phyloP scores from a whole-genome alignment of 495 filamentous ascomycete genomes.

The Articulospora tetracladia region DNA sequence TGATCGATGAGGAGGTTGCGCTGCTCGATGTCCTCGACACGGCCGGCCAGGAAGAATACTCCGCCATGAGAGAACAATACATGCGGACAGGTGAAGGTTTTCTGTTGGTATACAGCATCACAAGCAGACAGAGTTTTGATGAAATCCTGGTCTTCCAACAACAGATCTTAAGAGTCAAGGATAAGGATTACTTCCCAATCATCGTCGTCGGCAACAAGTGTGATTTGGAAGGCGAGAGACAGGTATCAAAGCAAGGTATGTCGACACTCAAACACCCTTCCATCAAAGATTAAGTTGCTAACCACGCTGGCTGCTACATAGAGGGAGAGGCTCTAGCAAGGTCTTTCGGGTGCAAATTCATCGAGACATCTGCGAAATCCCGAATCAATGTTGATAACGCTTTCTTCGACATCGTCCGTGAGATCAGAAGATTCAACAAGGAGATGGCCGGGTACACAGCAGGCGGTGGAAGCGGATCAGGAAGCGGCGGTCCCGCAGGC shows the following conservation, averaged over 20 bases:
- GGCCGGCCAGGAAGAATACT: conserved; percentile 98
- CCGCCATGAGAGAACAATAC: conserved; percentile 99
- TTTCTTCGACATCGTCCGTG: conserved; percentile 95
- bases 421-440: conserved; percentile 96
- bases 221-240: conserved; percentile 88
- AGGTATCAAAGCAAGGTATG: conserved; percentile 87
- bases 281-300: not conserved
- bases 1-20: conserved; percentile 96
- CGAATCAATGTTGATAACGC: conserved; percentile 97
- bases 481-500: conserved; percentile 55
- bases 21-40: conserved; percentile 98
- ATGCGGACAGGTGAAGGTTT: conserved; percentile 99
- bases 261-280: conserved; percentile 11
- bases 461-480: conserved; percentile 56
- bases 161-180: conserved; percentile 97
- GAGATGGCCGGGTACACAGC: conserved; percentile 85
- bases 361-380: conserved; percentile 98
- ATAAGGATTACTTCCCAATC: conserved; percentile 99
- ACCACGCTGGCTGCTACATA: not conserved
- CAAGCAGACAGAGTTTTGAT: conserved; percentile 93
- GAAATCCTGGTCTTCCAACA: conserved; percentile 98
- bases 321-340: conserved; percentile 86
- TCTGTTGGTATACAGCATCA: conserved; percentile 91
- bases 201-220: conserved; percentile 99
- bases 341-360: conserved; percentile 93